A percentile compares a stretch with the other conserved stretches of the same genome.
Evolutionary conservation across 2,329 filamentous ascomycete genomes (phyloP).

Genomic region (Geosmithia putterillii): DNA sequence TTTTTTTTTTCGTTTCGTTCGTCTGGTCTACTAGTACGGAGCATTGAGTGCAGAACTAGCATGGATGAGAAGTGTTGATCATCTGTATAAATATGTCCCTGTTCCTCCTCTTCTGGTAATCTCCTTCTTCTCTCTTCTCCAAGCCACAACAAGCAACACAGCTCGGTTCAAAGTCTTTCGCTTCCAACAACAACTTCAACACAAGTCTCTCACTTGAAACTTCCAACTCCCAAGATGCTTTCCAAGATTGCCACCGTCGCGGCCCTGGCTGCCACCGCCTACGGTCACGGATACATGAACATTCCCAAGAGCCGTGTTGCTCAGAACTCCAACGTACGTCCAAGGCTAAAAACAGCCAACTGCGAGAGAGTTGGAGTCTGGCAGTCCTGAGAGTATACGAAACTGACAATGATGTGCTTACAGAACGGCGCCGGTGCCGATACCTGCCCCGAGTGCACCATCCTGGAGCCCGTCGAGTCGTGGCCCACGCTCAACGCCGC

Average conservation of each 20-base stretch:
- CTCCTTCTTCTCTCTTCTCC: neutral
- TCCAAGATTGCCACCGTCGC: neutral
- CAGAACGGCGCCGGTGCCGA: conserved; percentile 28
- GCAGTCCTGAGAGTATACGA: neutral
- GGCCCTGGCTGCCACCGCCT: conserved; percentile 6
- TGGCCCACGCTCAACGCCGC: conserved; percentile 36
- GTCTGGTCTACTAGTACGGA: too few relatives aligned
- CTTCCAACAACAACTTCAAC: neutral
- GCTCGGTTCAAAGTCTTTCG: neutral
- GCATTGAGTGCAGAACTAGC: neutral
- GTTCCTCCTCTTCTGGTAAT: neutral
- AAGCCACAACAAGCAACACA: neutral
- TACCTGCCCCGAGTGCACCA: conserved; percentile 40
- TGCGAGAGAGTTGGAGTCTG: neutral
- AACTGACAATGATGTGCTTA: conserved; percentile 5
- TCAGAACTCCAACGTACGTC: conserved; percentile 26
- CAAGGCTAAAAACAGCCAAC: too few relatives aligned
- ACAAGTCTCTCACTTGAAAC: neutral
- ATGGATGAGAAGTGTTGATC: too few relatives aligned
- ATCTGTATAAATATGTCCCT: neutral
- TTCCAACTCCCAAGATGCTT: conserved; percentile 2
- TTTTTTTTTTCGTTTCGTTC: neutral
- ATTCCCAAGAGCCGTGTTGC: conserved; percentile 29
- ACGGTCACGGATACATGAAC: conserved; percentile 32
- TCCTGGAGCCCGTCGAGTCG: conserved; percentile 36